Base-by-base conservation (phyloP, 345 rosid species). In the Boechera divaricarpa region DNA sequence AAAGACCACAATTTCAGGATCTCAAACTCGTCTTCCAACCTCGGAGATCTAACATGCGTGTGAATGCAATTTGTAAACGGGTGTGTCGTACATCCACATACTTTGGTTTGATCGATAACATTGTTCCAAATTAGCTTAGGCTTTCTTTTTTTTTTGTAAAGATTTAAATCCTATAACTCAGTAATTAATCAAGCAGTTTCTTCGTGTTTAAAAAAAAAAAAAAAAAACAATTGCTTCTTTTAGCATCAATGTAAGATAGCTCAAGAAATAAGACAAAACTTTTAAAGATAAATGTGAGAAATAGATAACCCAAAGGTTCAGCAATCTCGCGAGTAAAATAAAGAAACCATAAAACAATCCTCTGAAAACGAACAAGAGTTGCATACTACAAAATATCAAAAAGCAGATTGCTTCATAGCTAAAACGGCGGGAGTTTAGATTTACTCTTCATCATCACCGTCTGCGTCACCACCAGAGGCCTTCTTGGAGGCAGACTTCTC, bases 401-500 rank as follows among this genome's bases (percentile, higher is more conserved):
- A 72, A 41, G 70, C 73, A 67, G 35, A 33, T 21, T 58, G 63
- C 6, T 67, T 52, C 32, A 79, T 60, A 42, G 52, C 71, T 62
- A 68, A 67, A 69, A 0, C 18, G 59, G 67, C 2, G 35, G 6
- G 35, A 38, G 47, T 10, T 4, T 3, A 5, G 49, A 49, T 45
- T 81, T 57, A 79, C 74, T 85, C 86, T 75, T 87, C 94, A 1
- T 87, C 91, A 45, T 89, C 93, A 16, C 87, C 93, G 2, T 87
- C 91, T 28, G 85, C 91, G 9, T 84, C 93, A 5, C 93, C 90
- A 65, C 93, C 93, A 5, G 88, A 63, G 10, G 88, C 87, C 79
- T 87, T 89, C 86, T 84, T 89, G 33, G 89, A 81, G 42, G 93
- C 89, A 44, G 93, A 88, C 78, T 75, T 87, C 72, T 76, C 80